Conservation (phyloP, 2,329 filamentous ascomycete genomes). For the Xylaria sp. region DNA sequence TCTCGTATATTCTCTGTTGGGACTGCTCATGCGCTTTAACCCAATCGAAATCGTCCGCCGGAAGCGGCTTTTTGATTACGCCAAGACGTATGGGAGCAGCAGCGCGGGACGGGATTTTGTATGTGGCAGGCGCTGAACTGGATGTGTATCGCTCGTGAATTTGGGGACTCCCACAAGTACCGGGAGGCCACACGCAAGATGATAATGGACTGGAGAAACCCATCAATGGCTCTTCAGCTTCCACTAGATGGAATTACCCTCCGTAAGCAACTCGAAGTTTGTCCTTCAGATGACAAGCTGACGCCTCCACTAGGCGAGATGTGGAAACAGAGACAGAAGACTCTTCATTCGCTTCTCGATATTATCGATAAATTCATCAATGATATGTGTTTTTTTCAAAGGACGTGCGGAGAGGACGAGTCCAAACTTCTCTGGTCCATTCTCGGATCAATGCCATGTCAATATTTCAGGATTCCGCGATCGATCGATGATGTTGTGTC, state of each 20-base stretch:
- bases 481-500: not conserved
- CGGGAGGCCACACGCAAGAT: not conserved
- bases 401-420: not conserved
- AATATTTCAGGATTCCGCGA: not conserved
- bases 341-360: not conserved
- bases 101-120: not conserved
- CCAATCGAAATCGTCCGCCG: no score
- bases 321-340: not conserved
- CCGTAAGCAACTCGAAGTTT: not conserved
- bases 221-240: not conserved
- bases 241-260: not conserved
- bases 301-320: not conserved
- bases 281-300: not conserved
- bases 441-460: not conserved
- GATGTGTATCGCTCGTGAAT: not conserved
- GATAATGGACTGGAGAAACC: not conserved
- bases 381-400: not conserved
- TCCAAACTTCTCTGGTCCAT: not conserved
- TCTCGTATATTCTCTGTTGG: no score
- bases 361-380: not conserved
- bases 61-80: no score
- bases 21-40: no score
- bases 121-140: not conserved
- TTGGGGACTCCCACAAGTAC: not conserved
- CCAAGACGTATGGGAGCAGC: no score